Conservation (phyloP, 148 eudicot genomes). For the Dysphania ambrosioides region DNA sequence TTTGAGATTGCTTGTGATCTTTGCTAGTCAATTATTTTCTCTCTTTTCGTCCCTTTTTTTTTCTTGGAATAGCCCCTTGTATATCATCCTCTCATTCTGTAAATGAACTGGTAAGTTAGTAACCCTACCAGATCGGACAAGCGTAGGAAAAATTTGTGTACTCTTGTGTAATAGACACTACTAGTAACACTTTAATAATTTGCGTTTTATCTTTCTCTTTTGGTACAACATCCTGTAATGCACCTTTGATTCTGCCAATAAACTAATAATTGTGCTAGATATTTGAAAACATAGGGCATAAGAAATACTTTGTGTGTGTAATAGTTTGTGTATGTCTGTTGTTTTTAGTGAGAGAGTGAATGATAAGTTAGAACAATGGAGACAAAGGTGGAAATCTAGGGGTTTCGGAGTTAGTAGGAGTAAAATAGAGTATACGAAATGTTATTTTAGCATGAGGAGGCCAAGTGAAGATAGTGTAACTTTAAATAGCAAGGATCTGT, state of each 20-base stretch:
- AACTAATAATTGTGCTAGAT: not conserved
- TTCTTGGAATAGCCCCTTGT: not conserved
- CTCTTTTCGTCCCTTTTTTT: not conserved
- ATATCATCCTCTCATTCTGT: not conserved
- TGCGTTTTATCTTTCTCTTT: not conserved
- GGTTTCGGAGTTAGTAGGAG: too few relatives aligned
- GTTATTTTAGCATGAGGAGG: too few relatives aligned
- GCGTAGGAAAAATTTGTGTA: not conserved
- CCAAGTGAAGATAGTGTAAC: too few relatives aligned
- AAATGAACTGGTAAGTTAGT: not conserved
- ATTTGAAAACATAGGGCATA: not conserved
- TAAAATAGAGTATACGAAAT: too few relatives aligned
- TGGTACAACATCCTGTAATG: not conserved
- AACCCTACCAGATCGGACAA: not conserved
- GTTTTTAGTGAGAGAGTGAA: too few relatives aligned
- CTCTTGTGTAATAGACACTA: not conserved
- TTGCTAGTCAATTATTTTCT: not conserved
- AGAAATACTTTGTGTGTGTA: not conserved
- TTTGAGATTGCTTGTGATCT: not conserved
- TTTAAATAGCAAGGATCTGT: too few relatives aligned
- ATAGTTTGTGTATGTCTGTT: not conserved
- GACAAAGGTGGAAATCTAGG: too few relatives aligned
- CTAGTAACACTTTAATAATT: not conserved
- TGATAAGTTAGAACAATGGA: too few relatives aligned
- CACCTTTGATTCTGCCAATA: not conserved